Conservation (phyloP, 2,329 filamentous ascomycete species). For the Penicillium sclerotigenum region DNA sequence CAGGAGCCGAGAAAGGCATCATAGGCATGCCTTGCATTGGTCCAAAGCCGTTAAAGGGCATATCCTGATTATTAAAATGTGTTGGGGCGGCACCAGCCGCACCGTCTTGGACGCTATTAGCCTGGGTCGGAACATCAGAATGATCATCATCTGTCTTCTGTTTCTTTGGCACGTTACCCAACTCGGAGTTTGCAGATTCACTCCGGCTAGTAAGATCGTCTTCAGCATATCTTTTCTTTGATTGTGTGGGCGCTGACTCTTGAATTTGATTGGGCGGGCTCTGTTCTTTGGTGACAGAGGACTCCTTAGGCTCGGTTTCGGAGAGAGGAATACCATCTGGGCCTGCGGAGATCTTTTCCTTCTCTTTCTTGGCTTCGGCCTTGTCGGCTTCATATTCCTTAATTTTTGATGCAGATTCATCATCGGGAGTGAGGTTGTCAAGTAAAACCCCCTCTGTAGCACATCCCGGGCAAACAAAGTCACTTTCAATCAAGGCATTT, state of each 20-base stretch:
- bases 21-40: slow-evolving; percentile 34
- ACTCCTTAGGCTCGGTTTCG: slow-evolving; percentile 13
- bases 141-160: slow-evolving; percentile 43
- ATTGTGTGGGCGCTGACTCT: slow-evolving; percentile 37
- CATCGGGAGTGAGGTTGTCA: slow-evolving; percentile 82
- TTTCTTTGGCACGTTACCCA: slow-evolving; percentile 40
- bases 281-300: slow-evolving; percentile 20
- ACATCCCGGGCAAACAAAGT: slow-evolving; percentile 93
- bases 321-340: slow-evolving; percentile 23
- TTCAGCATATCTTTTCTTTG: slow-evolving; percentile 81
- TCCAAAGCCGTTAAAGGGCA: slow-evolving; percentile 34
- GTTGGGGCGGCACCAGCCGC: slow-evolving; percentile 16
- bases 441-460: slow-evolving; percentile 86
- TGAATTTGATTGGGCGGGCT: slow-evolving; percentile 32
- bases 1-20: slow-evolving; percentile 36
- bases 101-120: slow-evolving; percentile 15
- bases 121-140: slow-evolving; percentile 8
- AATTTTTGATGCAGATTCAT: slow-evolving; percentile 73
- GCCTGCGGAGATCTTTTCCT: slow-evolving; percentile 35
- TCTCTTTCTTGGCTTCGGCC: slow-evolving; percentile 44
- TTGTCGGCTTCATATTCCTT: slow-evolving; percentile 66
- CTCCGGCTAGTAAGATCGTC: slow-evolving; percentile 52
- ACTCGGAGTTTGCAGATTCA: slow-evolving; percentile 45
- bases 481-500: slow-evolving; percentile 96
- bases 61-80: slow-evolving; percentile 35